Percentiles rank a stretch among this genome's conserved stretches.
These are phyloP conservation scores for Falciphora oryzae DNA, from an alignment of 2,329 filamentous ascomycete species.

Conservation along the genomic window DNA sequence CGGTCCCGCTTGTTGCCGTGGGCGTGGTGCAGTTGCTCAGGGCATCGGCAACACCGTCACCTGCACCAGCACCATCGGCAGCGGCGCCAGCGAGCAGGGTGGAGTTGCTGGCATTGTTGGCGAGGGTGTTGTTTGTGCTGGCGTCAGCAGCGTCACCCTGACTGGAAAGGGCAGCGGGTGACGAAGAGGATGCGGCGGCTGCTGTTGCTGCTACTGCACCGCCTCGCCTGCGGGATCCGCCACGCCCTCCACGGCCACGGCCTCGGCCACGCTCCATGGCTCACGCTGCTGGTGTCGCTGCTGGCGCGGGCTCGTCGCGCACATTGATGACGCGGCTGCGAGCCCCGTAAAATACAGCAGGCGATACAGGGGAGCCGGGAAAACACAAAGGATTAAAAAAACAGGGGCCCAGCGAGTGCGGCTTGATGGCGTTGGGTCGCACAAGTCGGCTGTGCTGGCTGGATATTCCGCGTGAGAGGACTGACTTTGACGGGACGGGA, in stretches of 20 bases:
- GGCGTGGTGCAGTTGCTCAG: neutral
- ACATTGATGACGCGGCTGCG: neutral
- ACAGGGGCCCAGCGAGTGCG: too few relatives aligned
- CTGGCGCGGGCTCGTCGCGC: neutral
- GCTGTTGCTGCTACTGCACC: conserved; percentile 6
- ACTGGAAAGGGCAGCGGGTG: neutral
- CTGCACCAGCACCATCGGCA: neutral
- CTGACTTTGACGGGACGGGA: neutral
- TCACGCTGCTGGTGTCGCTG: conserved; percentile 1
- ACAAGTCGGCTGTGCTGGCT: neutral
- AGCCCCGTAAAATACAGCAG: neutral
- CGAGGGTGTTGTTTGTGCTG: neutral
- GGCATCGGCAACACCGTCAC: neutral
- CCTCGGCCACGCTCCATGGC: conserved; percentile 17
- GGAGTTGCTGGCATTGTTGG: conserved; percentile 3
- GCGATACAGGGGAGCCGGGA: neutral
- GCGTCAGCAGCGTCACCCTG: conserved; percentile 11
- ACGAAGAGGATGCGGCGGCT: conserved; percentile 11
- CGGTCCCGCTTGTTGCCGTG: neutral
- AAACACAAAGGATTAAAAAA: neutral
- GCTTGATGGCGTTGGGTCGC: neutral
- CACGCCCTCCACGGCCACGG: conserved; percentile 14
- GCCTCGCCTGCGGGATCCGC: conserved; percentile 14
- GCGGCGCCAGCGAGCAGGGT: neutral
- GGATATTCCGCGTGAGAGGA: neutral